Percentiles rank a stretch among this genome's conserved stretches.
Evolutionary conservation across 78 protist genomes (phyloP).

Genomic region (Monocercomonoides exilis): DNA sequence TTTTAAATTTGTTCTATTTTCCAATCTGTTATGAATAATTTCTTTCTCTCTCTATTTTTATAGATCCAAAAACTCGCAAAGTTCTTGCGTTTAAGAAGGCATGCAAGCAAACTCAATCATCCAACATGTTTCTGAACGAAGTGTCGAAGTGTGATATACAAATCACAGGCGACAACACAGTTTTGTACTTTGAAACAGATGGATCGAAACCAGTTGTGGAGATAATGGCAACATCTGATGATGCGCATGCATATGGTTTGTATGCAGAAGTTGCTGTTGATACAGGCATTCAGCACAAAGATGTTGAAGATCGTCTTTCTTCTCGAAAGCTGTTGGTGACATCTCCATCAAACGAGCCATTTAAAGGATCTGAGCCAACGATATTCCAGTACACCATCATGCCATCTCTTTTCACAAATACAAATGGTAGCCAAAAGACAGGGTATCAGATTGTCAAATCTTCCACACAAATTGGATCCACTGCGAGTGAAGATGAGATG

Average conservation of each 20-base stretch:
- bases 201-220: background rate
- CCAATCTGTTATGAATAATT: no score
- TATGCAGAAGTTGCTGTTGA: background rate
- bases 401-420: background rate
- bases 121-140: background rate
- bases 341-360: background rate
- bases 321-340: background rate
- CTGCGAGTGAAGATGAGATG: background rate
- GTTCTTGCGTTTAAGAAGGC: background rate
- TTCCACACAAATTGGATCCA: background rate
- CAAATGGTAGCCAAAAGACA: background rate
- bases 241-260: background rate
- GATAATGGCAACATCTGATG: background rate
- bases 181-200: background rate
- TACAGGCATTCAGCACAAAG: background rate
- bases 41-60: no score
- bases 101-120: background rate
- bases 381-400: background rate
- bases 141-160: background rate
- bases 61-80: no score
- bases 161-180: background rate
- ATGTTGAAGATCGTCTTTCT: background rate
- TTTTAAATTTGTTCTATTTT: no score
- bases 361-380: background rate
- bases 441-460: background rate